phyloP scores from a whole-genome alignment of 2,329 filamentous ascomycete genomes.

The Geosmithia putterillii region DNA sequence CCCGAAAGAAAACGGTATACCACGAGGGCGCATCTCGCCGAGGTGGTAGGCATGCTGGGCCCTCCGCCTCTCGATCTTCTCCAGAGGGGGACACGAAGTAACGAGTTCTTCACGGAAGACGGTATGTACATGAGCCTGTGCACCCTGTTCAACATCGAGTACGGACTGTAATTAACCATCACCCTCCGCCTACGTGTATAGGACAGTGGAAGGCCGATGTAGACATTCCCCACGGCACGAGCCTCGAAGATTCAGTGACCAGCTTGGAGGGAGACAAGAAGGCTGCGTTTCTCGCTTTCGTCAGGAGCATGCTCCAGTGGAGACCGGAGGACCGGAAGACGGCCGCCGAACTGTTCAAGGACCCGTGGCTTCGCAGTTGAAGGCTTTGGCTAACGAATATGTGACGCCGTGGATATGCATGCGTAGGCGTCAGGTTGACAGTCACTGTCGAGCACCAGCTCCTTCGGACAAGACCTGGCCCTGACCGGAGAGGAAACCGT shows the following conservation, averaged over 20 bases:
- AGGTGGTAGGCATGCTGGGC: slow-evolving; percentile 10
- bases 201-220: slow-evolving; percentile 5
- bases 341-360: slow-evolving; percentile 6
- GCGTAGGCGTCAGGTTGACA: no score
- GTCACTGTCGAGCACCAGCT: no score
- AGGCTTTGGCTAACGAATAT: no score
- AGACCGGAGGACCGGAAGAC: slow-evolving; percentile 13
- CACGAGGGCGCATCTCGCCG: slow-evolving; percentile 10
- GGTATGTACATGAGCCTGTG: no score
- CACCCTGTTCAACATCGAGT: no score
- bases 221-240: background rate
- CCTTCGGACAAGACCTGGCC: no score
- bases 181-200: background rate
- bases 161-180: background rate
- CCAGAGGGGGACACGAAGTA: slow-evolving; percentile 3
- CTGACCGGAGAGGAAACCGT: no score
- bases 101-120: slow-evolving; percentile 6
- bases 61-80: slow-evolving; percentile 9
- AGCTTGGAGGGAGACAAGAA: slow-evolving; percentile 8
- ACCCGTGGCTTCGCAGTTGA: no score
- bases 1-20: slow-evolving; percentile 6
- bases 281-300: slow-evolving; percentile 7
- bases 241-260: background rate
- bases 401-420: no score
- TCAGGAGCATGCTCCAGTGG: slow-evolving; percentile 13